Conservation (phyloP, 1,284 basidiomycete genomes). For the Puccinia novopanici region DNA sequence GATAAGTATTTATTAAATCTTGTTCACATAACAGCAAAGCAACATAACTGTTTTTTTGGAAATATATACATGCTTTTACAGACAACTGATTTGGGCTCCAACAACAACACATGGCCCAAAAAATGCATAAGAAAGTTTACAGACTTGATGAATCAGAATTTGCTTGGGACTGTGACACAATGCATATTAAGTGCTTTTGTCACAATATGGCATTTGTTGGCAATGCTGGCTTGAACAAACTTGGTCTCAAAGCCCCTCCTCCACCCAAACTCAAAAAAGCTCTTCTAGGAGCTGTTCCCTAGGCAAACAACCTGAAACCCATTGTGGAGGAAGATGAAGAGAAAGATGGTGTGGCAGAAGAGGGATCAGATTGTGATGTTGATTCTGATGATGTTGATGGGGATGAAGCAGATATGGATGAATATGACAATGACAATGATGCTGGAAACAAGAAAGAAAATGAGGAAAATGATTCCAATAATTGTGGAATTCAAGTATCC, state of each 20-base stretch:
- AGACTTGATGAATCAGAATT: not conserved
- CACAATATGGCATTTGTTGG: conserved; percentile 16
- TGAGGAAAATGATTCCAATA: too few relatives aligned
- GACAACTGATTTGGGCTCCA: conserved; percentile 14
- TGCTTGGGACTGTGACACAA: conserved; percentile 11
- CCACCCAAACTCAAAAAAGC: conserved; percentile 2
- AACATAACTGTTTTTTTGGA: too few relatives aligned
- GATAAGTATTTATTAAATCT: too few relatives aligned
- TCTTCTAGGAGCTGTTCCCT: not conserved
- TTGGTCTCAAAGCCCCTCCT: not conserved
- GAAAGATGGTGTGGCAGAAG: too few relatives aligned
- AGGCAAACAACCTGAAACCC: not conserved
- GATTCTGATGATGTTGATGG: too few relatives aligned
- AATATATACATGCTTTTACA: conserved; percentile 4
- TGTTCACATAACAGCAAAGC: too few relatives aligned
- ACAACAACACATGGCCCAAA: conserved; percentile 4
- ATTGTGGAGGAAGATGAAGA: too few relatives aligned
- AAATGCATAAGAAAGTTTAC: conserved; percentile 7
- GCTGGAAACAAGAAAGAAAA: too few relatives aligned
- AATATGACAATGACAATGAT: too few relatives aligned
- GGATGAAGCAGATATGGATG: too few relatives aligned
- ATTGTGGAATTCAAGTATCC: too few relatives aligned
- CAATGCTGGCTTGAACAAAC: conserved; percentile 5
- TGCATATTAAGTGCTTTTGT: conserved; percentile 29
- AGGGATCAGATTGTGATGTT: too few relatives aligned